Base-by-base conservation (phyloP, 306 rosid genomes). In the Ormosia semicastrata region DNA sequence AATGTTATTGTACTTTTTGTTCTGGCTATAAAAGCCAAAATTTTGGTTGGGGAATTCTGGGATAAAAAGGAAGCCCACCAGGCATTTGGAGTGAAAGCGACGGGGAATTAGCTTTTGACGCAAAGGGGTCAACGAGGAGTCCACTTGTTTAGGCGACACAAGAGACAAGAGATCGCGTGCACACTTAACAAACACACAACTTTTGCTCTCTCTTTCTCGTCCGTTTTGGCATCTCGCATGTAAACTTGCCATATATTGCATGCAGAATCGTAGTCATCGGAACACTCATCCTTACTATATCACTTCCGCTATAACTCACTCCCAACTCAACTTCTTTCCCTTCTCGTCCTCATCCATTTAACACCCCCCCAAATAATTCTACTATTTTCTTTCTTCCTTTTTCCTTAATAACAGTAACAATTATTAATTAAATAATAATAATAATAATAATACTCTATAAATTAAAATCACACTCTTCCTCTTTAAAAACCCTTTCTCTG, bases 211-310 rank as follows among this genome's bases (percentile, higher is more conserved):
- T 24, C 65, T 24, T 10, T 18, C 3, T 41, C 53, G 53, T 41
- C 11, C 24, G 47, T 68, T 79, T 72, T 58, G 78, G 57, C 68
- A 39, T 49, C 46, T 2, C 76, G 81, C 88, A 77, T 60, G 87
- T n/a, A 88, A 67, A 73, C n/a, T 85, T 86, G 43, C 92, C 79
- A 70, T 81, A 85, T 77, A 81, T 83, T 86, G 90, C 92, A 88
- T 90, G 92, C 94, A 88, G 80, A 81, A 75, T 59, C 60, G 29
- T 29, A 17, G 14, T 52, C 76, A 41, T 68, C 57, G 10, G 5
- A 2, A 11, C 18, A 36, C 10, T 4, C 54, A 14, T 39, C 5
- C n/a, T 14, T 52, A 7, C 46, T 14, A 44, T 59, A 4, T 49
- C 54, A 7, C 62, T 36, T 33, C 17, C 67, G 1, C 12, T 34